Conservation (phyloP, 2,329 filamentous ascomycete species). For the Paecilomyces dactylethromorphus region DNA sequence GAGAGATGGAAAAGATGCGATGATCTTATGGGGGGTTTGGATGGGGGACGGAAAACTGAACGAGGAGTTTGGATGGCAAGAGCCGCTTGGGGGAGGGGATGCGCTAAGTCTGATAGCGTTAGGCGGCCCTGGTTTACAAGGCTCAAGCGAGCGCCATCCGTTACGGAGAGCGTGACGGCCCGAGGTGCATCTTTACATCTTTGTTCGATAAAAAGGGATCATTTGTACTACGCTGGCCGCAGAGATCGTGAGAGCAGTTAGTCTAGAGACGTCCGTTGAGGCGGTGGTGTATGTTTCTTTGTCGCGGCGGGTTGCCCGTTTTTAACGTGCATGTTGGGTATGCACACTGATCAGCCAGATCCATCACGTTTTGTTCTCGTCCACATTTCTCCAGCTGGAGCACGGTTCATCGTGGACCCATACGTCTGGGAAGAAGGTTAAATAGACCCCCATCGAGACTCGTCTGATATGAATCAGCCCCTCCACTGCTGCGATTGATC, state of each 20-base stretch:
- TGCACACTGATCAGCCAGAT: background rate
- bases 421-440: background rate
- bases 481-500: background rate
- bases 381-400: background rate
- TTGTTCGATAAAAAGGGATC: background rate
- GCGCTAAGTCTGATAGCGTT: slow-evolving; percentile 11
- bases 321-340: background rate
- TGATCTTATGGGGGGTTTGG: background rate
- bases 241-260: background rate
- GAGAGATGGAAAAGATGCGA: slow-evolving; percentile 21
- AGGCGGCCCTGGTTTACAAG: slow-evolving; percentile 2
- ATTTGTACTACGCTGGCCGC: background rate
- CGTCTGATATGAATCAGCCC: background rate
- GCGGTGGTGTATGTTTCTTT: background rate
- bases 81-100: slow-evolving; percentile 18
- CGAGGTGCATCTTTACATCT: background rate
- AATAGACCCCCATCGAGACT: background rate
- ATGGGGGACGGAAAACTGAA: slow-evolving; percentile 9
- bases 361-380: background rate
- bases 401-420: background rate
- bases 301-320: background rate
- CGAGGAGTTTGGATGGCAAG: slow-evolving; percentile 20
- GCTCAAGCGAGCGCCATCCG: slow-evolving; percentile 2
- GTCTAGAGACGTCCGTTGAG: background rate
- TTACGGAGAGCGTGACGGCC: background rate